phyloP scores from a whole-genome alignment of 1,284 basidiomycete genomes.

The Inonotus obliquus region DNA sequence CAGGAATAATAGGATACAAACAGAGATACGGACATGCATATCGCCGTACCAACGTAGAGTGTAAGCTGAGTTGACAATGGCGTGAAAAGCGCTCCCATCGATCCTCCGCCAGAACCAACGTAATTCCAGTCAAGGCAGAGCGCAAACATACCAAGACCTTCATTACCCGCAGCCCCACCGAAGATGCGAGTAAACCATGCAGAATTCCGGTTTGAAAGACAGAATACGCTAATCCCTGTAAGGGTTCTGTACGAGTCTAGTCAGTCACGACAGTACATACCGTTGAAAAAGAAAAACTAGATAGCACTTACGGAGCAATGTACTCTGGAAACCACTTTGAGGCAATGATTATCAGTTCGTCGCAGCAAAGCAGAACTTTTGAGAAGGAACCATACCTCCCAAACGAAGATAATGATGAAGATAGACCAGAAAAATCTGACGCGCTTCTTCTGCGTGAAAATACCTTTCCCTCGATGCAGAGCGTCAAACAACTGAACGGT shows the following conservation, averaged over 20 bases:
- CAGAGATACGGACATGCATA: constrained; percentile 27
- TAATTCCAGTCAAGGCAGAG: constrained; percentile 54
- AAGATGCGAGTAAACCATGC: constrained; percentile 50
- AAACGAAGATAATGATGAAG: constrained; percentile 41
- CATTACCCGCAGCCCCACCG: constrained; percentile 57
- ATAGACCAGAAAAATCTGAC: constrained; percentile 34
- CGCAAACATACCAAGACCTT: constrained; percentile 47
- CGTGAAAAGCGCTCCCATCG: constrained; percentile 36
- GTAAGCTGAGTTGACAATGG: constrained; percentile 33
- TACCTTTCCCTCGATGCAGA: constrained; percentile 26
- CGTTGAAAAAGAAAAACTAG: no score
- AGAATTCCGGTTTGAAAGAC: constrained; percentile 48
- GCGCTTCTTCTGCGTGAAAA: constrained; percentile 29
- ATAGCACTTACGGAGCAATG: constrained; percentile 37
- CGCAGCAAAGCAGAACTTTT: constrained; percentile 20
- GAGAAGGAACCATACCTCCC: constrained; percentile 25
- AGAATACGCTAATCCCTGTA: constrained; percentile 48
- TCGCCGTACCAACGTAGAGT: constrained; percentile 28
- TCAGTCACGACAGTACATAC: no score
- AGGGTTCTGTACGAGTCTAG: neutral
- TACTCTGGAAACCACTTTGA: constrained; percentile 43
- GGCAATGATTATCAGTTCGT: no score
- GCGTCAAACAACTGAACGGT: constrained; percentile 32
- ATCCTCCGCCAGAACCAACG: constrained; percentile 27
- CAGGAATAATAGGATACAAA: constrained; percentile 24